Percentiles rank a stretch among this genome's conserved stretches.
These are phyloP conservation scores for Wolfiporia cocos DNA, from an alignment of 1,284 basidiomycete genomes.

Conservation along the genomic window DNA sequence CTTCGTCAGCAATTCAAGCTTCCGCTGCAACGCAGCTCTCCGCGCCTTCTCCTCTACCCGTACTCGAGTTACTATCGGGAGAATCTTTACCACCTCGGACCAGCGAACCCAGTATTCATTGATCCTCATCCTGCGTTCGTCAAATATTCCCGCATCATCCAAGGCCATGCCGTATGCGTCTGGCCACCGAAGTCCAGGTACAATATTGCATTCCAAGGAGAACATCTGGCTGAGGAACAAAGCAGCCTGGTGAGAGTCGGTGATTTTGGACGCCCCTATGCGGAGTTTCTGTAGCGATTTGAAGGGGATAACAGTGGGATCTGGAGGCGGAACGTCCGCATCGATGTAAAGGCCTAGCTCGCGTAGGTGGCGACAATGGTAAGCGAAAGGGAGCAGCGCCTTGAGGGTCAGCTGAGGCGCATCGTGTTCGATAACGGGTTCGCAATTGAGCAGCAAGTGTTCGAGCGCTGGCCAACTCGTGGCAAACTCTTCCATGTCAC, in stretches of 20 bases:
- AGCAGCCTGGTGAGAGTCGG: slow-evolving; percentile 34
- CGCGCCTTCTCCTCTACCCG: slow-evolving; percentile 31
- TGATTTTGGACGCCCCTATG: slow-evolving; percentile 45
- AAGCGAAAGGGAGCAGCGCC: slow-evolving; percentile 44
- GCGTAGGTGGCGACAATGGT: slow-evolving; percentile 42
- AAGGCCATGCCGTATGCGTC: slow-evolving; percentile 23
- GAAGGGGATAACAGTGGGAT: slow-evolving; percentile 27
- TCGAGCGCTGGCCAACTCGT: slow-evolving; percentile 41
- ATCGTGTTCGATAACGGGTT: slow-evolving; percentile 35
- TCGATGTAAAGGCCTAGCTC: slow-evolving; percentile 50
- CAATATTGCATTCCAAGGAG: slow-evolving; percentile 34
- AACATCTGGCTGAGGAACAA: slow-evolving; percentile 47
- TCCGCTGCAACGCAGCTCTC: slow-evolving; percentile 29
- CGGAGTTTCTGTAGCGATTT: slow-evolving; percentile 33
- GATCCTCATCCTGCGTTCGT: slow-evolving; percentile 16
- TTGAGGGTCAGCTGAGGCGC: slow-evolving; percentile 35
- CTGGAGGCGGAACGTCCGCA: slow-evolving; percentile 22
- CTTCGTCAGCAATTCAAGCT: slow-evolving; percentile 39
- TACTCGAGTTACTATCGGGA: slow-evolving; percentile 21
- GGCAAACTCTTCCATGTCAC: slow-evolving; percentile 44
- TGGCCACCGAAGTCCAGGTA: slow-evolving; percentile 30
- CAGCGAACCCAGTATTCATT: slow-evolving; percentile 18
- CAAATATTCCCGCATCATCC: slow-evolving; percentile 19
- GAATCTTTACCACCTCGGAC: slow-evolving; percentile 21
- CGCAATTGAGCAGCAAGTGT: slow-evolving; percentile 41